These are phyloP conservation scores for Fusarium praegraminearum DNA, from an alignment of 2,329 filamentous ascomycete species.

Conservation along the genomic window DNA sequence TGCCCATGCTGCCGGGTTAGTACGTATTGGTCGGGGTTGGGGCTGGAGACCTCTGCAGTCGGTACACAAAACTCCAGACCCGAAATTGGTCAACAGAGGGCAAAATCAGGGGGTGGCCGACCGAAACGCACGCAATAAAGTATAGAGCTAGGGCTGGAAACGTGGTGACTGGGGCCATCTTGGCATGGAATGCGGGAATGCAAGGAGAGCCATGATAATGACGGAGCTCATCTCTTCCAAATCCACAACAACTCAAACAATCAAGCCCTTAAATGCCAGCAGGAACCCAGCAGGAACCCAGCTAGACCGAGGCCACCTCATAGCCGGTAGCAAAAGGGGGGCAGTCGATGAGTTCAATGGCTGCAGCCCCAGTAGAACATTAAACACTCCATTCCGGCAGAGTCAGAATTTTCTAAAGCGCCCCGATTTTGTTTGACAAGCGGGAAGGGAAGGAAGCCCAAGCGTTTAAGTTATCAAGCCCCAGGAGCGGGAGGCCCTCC, in stretches of 20 bases:
- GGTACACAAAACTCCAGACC: conserved; percentile 32
- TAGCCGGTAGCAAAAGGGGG: conserved; percentile 29
- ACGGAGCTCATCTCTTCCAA: conserved; percentile 35
- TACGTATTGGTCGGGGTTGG: conserved; percentile 36
- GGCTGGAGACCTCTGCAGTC: conserved; percentile 35
- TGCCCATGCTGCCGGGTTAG: conserved; percentile 24
- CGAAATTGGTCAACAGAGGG: conserved; percentile 15
- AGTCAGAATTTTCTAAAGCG: conserved; percentile 38
- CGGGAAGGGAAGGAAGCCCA: conserved; percentile 35
- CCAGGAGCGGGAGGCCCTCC: conserved; percentile 41
- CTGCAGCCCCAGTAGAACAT: conserved; percentile 22
- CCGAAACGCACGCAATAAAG: conserved; percentile 29
- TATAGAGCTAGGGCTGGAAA: conserved; percentile 39
- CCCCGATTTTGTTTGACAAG: conserved; percentile 41
- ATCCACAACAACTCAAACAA: conserved; percentile 32
- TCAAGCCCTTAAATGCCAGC: conserved; percentile 28
- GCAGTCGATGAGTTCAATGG: conserved; percentile 19
- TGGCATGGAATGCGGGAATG: conserved; percentile 43
- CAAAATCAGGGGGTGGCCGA: conserved; percentile 22
- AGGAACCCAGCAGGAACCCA: conserved; percentile 23
- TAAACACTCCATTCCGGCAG: conserved; percentile 36
- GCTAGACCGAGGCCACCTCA: conserved; percentile 35
- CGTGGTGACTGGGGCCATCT: conserved; percentile 38
- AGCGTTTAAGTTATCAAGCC: conserved; percentile 39
- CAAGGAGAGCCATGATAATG: conserved; percentile 40